phyloP scores from a whole-genome alignment of 768 basidiomycete species.

The Cyclocybe cylindracea region DNA sequence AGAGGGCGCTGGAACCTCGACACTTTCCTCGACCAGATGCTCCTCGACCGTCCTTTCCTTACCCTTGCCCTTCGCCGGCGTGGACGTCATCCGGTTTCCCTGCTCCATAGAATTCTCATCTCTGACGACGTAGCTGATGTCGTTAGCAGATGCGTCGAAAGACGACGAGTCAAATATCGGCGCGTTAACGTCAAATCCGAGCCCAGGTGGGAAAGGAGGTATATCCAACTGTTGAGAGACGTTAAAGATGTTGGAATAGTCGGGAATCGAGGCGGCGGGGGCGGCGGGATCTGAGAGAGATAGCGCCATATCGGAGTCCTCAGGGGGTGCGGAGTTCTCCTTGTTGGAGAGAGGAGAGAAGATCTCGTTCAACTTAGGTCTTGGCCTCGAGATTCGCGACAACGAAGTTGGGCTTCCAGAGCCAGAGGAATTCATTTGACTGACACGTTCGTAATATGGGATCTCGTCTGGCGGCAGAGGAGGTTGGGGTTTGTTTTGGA shows the following conservation, averaged over 20 bases:
- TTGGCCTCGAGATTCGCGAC: slow-evolving; percentile 33
- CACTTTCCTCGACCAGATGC: slow-evolving; percentile 15
- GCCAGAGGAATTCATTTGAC: slow-evolving; percentile 23
- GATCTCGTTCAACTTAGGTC: slow-evolving; percentile 50
- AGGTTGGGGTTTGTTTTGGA: slow-evolving; percentile 30
- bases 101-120: slow-evolving; percentile 13
- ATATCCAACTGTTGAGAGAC: slow-evolving; percentile 57
- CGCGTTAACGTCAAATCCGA: slow-evolving; percentile 39
- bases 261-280: slow-evolving; percentile 29
- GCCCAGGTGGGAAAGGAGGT: slow-evolving; percentile 46
- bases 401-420: slow-evolving; percentile 29
- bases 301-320: slow-evolving; percentile 23
- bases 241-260: slow-evolving; percentile 55
- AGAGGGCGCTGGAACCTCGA: slow-evolving; percentile 18
- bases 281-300: slow-evolving; percentile 34
- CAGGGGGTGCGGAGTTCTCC: slow-evolving; percentile 15
- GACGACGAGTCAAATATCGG: slow-evolving; percentile 35
- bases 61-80: slow-evolving; percentile 41
- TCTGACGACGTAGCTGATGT: slow-evolving; percentile 23
- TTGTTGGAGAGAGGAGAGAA: slow-evolving; percentile 43
- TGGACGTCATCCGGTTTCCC: slow-evolving; percentile 41
- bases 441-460: slow-evolving; percentile 32
- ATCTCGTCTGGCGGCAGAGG: slow-evolving; percentile 26
- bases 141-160: slow-evolving; percentile 35
- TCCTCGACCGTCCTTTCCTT: slow-evolving; percentile 32